phyloP scores from a whole-genome alignment of 768 basidiomycete species.

The Agaricus sinodeliciosus region DNA sequence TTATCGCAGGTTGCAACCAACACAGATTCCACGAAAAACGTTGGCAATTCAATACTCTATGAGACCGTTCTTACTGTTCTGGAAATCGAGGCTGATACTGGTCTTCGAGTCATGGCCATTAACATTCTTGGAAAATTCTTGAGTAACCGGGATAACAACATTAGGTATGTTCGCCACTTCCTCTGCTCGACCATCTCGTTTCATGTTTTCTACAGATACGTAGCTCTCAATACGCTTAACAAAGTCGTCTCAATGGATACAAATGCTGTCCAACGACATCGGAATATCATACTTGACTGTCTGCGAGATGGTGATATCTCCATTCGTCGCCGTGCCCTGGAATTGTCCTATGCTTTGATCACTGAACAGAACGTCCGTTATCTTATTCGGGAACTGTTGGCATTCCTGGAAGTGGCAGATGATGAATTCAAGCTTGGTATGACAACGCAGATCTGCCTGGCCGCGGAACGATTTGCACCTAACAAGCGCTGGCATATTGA shows the following conservation, averaged over 20 bases:
- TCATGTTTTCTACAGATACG: conserved; percentile 57
- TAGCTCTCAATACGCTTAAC: conserved; percentile 95
- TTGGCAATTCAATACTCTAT: conserved; percentile 96
- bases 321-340: conserved; percentile 92
- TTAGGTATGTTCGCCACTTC: conserved; percentile 54
- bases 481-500: conserved; percentile 99
- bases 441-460: conserved; percentile 95
- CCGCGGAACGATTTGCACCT: conserved; percentile 94
- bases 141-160: conserved; percentile 97
- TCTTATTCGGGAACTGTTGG: conserved; percentile 85
- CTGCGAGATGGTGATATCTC: conserved; percentile 99
- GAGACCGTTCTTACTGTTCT: conserved; percentile 95
- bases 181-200: not conserved
- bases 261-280: conserved; percentile 95
- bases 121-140: conserved; percentile 98
- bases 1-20: conserved; percentile 87
- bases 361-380: conserved; percentile 93
- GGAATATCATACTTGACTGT: conserved; percentile 98
- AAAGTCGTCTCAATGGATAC: conserved; percentile 98
- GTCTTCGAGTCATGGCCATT: conserved; percentile 97
- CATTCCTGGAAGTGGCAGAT: conserved; percentile 96
- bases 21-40: conserved; percentile 95
- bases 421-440: conserved; percentile 98
- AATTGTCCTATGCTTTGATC: conserved; percentile 94
- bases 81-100: conserved; percentile 95